Evolutionary conservation across 257 asterid genomes (phyloP), one percentile per base, ranked within the genome.

Genomic region (Coffea canephora): DNA sequence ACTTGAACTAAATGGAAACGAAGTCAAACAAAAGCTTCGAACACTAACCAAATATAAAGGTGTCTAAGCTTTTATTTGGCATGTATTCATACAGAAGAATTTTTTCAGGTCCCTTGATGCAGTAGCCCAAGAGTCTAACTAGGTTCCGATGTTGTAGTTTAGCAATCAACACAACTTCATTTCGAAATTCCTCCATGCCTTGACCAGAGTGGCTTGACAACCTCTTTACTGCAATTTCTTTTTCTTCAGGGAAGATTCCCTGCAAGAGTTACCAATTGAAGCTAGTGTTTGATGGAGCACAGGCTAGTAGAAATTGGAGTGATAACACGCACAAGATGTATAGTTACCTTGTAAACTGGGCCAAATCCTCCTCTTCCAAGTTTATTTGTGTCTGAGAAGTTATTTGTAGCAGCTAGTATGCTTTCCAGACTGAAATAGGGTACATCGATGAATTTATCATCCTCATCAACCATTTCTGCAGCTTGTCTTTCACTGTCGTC

Each of bases 351-450:
- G 77, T 91, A 89, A 41, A 91, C 94, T 4, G 93, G 91, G 21
- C 97, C 93, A 75, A 87, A 90, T 74, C 96, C 96, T 39, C 94
- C 96, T 79, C 54, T 85, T 55, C 96, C 96, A 4, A 91, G 90
- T 87, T 86, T 88, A 81, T 87, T 85, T 71, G 73, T 84, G 75
- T 82, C 76, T 0, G 93, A 86, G 81, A 91, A 91, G 76, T 83
- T 80, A 59, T 85, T 84, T 21, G 94, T 91, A n/a, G 91, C 91
- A 27, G 75, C 83, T 69, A 87, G 74, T 79, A 91, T 83, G 70
- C 75, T 80, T 78, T 84, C 86, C 64, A 88, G 31, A 46, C 79
- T 79, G 71, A 83, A 88, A 77, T 81, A 83, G 0, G 89, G 86
- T 69, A 88, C 84, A 65, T 87, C 90, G 34, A 84, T 82, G 18